Percentiles rank a stretch among this genome's conserved stretches.
Conservation (phyloP, 257 asterid species). For the Solanum microdontum region DNA sequence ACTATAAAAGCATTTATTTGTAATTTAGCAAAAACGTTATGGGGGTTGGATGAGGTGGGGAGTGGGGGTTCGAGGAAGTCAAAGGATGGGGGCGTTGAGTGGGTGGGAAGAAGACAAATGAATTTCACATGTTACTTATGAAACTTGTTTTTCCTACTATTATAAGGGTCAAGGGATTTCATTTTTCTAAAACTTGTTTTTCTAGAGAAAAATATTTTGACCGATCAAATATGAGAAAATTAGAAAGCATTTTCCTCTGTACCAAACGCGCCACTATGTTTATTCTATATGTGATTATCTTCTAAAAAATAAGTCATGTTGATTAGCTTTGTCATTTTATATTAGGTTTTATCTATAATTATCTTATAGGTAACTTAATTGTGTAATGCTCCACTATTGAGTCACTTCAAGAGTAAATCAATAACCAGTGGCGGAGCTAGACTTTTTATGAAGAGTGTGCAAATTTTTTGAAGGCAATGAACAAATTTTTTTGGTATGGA, state of each 20-base stretch:
- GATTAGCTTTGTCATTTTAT: not conserved
- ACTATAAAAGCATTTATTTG: not conserved
- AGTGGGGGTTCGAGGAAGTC: not conserved
- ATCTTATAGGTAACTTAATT: not conserved
- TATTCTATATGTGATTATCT: not conserved
- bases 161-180: not conserved
- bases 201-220: not conserved
- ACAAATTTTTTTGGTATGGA: too few species aligned
- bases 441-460: too few species aligned
- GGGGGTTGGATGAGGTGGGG: not conserved
- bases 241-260: not conserved
- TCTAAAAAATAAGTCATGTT: not conserved
- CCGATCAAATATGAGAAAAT: not conserved
- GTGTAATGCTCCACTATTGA: not conserved
- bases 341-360: not conserved
- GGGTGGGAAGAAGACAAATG: not conserved
- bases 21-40: not conserved
- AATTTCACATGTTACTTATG: not conserved
- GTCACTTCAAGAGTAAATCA: not conserved
- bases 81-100: not conserved
- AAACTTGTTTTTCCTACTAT: not conserved
- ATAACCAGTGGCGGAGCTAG: too few species aligned
- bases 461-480: too few species aligned
- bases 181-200: not conserved
- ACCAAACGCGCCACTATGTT: not conserved